phyloP scores from a whole-genome alignment of 106 monocot genomes.

The Triglochin maritima region DNA sequence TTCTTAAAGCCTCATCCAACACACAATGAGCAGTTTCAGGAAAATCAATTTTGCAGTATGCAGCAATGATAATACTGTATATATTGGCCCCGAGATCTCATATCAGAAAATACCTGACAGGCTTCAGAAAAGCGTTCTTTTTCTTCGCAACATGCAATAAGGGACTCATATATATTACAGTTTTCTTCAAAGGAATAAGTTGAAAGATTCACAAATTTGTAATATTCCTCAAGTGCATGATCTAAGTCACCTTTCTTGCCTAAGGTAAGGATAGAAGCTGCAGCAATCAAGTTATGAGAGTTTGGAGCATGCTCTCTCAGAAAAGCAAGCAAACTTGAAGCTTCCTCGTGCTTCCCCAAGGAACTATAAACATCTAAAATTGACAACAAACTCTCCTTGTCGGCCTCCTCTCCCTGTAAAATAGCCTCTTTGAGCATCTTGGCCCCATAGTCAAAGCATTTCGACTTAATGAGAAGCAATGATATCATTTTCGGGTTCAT shows the following conservation, averaged over 20 bases:
- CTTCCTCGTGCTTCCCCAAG: conserved; percentile 38
- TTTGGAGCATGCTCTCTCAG: conserved; percentile 34
- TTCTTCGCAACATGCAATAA: conserved; percentile 50
- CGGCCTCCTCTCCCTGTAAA: conserved; percentile 38
- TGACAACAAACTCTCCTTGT: conserved; percentile 35
- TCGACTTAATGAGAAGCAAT: conserved; percentile 50
- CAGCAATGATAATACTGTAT: conserved; percentile 41
- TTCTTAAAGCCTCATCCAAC: conserved; percentile 35
- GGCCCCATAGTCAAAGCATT: conserved; percentile 45
- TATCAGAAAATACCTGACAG: conserved; percentile 76
- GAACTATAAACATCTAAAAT: conserved; percentile 43
- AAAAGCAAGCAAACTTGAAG: conserved; percentile 45
- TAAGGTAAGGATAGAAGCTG: conserved; percentile 47
- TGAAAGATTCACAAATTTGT: conserved; percentile 22
- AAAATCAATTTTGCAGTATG: conserved; percentile 67
- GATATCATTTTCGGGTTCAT: conserved; percentile 44
- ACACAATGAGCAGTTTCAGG: conserved; percentile 84
- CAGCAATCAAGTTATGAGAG: conserved; percentile 29
- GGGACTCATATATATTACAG: conserved; percentile 41
- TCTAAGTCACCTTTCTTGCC: conserved; percentile 39
- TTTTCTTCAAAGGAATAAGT: conserved; percentile 11
- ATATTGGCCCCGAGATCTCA: conserved; percentile 57
- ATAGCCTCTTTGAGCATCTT: conserved; percentile 61
- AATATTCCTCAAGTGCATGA: conserved; percentile 60
- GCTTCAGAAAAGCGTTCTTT: conserved; percentile 46